Conservation (phyloP, 768 basidiomycete species). For the Phaeotremella skinneri region DNA sequence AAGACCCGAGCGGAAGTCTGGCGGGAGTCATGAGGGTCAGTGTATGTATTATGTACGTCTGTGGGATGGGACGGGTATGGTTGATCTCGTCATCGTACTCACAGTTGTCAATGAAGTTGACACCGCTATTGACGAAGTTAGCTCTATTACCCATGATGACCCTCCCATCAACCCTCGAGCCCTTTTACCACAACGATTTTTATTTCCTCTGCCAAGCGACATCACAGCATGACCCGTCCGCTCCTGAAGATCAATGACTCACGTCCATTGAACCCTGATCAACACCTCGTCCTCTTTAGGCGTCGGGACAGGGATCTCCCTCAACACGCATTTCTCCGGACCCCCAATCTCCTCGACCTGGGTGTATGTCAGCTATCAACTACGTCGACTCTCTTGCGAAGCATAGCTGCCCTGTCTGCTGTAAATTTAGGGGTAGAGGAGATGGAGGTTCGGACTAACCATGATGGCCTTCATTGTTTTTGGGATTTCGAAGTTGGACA, state of each 20-base stretch:
- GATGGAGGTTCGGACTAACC: slow-evolving; percentile 19
- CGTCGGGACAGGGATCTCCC: slow-evolving; percentile 64
- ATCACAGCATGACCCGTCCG: neutral
- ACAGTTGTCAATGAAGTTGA: slow-evolving; percentile 68
- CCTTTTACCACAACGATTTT: neutral
- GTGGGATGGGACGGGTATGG: too few relatives aligned
- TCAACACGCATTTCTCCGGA: slow-evolving; percentile 60
- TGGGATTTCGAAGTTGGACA: slow-evolving; percentile 39
- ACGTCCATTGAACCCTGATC: slow-evolving; percentile 45
- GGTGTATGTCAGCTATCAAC: neutral
- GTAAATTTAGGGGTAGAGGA: neutral
- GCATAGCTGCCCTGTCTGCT: neutral
- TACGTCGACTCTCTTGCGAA: neutral
- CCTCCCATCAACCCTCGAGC: slow-evolving; percentile 41
- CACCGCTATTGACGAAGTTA: slow-evolving; percentile 35
- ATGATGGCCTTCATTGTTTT: slow-evolving; percentile 66
- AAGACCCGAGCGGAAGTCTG: slow-evolving; percentile 65
- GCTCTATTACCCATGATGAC: slow-evolving; percentile 15
- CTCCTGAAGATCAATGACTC: slow-evolving; percentile 8
- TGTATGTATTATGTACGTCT: too few relatives aligned
- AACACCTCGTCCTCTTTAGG: slow-evolving; percentile 59
- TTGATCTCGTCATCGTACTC: slow-evolving; percentile 14
- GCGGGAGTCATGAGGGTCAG: slow-evolving; percentile 32
- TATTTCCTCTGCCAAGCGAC: too few relatives aligned
- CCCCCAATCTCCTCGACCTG: slow-evolving; percentile 70